Conservation (phyloP, 2,329 filamentous ascomycete genomes). For the Fusarium foetens region DNA sequence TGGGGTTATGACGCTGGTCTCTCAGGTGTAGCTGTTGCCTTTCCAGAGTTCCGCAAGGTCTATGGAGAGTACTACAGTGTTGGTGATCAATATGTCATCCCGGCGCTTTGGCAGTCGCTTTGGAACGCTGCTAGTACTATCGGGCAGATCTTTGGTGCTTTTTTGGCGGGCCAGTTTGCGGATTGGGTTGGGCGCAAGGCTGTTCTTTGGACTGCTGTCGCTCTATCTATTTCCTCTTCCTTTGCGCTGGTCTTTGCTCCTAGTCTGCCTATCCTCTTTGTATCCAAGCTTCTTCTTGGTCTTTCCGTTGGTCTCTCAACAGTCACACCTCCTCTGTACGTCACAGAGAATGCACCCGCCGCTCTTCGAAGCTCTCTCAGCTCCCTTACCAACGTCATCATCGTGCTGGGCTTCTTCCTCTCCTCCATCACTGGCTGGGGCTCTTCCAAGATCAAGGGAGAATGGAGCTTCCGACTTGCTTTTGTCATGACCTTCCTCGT, state of each 20-base stretch:
- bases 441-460: slow-evolving; percentile 41
- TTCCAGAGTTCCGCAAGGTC: slow-evolving; percentile 48
- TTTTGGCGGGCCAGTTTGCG: slow-evolving; percentile 43
- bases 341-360: slow-evolving; percentile 45
- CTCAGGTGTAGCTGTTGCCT: slow-evolving; percentile 50
- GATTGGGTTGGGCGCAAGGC: slow-evolving; percentile 38
- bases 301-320: slow-evolving; percentile 44
- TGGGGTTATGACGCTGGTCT: slow-evolving; percentile 52
- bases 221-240: slow-evolving; percentile 39
- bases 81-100: slow-evolving; percentile 47
- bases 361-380: slow-evolving; percentile 43
- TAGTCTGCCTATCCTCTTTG: slow-evolving; percentile 42
- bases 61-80: slow-evolving; percentile 49
- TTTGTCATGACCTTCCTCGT: slow-evolving; percentile 47
- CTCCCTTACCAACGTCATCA: slow-evolving; percentile 46
- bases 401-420: slow-evolving; percentile 45
- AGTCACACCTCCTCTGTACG: slow-evolving; percentile 43
- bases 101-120: slow-evolving; percentile 51
- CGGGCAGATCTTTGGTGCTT: slow-evolving; percentile 45
- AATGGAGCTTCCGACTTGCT: slow-evolving; percentile 43
- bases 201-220: slow-evolving; percentile 41
- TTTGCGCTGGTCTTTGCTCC: slow-evolving; percentile 45
- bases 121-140: slow-evolving; percentile 53
- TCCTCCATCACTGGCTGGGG: slow-evolving; percentile 45
- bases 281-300: slow-evolving; percentile 44